A percentile compares a stretch with the other conserved stretches of the same genome.
Evolutionary conservation across 2,329 filamentous ascomycete genomes (phyloP).

Genomic region (Verticillium zaregamsianum): DNA sequence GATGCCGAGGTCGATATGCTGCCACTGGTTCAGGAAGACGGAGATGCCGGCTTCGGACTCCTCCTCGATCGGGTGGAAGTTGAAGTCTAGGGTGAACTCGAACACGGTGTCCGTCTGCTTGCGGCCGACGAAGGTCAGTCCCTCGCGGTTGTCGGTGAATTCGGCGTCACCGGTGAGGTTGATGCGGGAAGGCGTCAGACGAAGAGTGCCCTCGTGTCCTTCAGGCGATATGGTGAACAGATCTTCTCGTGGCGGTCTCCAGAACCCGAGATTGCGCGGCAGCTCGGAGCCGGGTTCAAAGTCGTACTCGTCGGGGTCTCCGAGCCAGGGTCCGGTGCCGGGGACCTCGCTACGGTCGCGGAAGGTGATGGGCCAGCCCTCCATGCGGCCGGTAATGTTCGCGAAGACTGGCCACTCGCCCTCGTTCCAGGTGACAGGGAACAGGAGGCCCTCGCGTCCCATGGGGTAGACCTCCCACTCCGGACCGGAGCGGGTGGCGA

Average conservation of each 20-base stretch:
- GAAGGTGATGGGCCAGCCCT: conserved; percentile 18
- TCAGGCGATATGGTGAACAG: conserved; percentile 31
- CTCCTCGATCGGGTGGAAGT: conserved; percentile 29
- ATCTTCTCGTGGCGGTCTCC: conserved; percentile 36
- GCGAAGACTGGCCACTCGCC: neutral
- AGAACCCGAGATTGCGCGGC: conserved; percentile 41
- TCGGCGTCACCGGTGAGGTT: conserved; percentile 15
- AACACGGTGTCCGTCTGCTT: conserved; percentile 54
- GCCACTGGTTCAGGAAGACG: conserved; percentile 48
- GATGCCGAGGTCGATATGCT: conserved; percentile 45
- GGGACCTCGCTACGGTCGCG: conserved; percentile 11
- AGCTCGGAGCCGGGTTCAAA: conserved; percentile 29
- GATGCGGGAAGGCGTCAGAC: conserved; percentile 13
- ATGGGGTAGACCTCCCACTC: conserved; percentile 30
- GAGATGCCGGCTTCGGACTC: conserved; percentile 50
- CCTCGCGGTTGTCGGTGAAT: conserved; percentile 38
- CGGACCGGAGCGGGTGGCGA: conserved; percentile 21
- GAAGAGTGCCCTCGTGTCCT: conserved; percentile 31
- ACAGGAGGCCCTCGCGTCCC: conserved; percentile 40
- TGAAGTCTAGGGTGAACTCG: conserved; percentile 41
- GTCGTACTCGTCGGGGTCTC: conserved; percentile 31
- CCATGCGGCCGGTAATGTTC: conserved; percentile 1
- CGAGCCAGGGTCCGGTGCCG: conserved; percentile 22
- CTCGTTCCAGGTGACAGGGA: neutral
- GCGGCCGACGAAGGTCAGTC: conserved; percentile 43